A percentile compares a stretch with the other conserved stretches of the same genome.
Evolutionary conservation across 495 filamentous ascomycete genomes (phyloP).

Genomic region (Penicillium antarcticum): DNA sequence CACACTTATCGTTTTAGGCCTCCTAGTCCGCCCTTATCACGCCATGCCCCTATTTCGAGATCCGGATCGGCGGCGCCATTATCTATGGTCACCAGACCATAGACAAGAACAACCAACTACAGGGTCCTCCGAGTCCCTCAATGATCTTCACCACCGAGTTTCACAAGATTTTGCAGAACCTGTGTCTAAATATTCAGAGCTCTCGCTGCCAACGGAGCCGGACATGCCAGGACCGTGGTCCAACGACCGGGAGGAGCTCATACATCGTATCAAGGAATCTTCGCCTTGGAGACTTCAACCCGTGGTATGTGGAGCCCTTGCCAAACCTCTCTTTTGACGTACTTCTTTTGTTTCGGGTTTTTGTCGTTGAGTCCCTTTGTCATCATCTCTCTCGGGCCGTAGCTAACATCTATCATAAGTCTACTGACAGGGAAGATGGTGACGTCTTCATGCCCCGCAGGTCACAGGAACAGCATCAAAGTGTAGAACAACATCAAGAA

Average conservation of each 20-base stretch:
- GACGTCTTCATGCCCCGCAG: conserved; percentile 5
- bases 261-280: conserved; percentile 81
- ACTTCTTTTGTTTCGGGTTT: too few species aligned
- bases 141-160: conserved; percentile 7
- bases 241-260: conserved; percentile 70
- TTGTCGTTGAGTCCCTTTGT: too few species aligned
- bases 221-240: conserved; percentile 22
- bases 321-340: not conserved
- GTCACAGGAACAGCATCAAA: conserved; percentile 5
- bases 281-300: conserved; percentile 69
- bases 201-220: conserved; percentile 2
- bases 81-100: conserved; percentile 28
- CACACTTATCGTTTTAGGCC: conserved; percentile 7
- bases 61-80: conserved; percentile 33
- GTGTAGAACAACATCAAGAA: conserved; percentile 4
- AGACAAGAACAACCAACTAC: conserved; percentile 13
- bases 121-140: conserved; percentile 11
- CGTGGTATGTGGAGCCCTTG: conserved; percentile 51
- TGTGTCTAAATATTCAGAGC: not conserved
- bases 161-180: conserved; percentile 2
- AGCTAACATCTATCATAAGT: conserved; percentile 11
- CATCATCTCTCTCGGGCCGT: not conserved
- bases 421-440: not conserved
- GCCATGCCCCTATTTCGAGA: conserved; percentile 43
- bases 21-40: conserved; percentile 11